Base-by-base conservation (phyloP, 2,329 filamentous ascomycete genomes). In the Aspergillus neoniger region DNA sequence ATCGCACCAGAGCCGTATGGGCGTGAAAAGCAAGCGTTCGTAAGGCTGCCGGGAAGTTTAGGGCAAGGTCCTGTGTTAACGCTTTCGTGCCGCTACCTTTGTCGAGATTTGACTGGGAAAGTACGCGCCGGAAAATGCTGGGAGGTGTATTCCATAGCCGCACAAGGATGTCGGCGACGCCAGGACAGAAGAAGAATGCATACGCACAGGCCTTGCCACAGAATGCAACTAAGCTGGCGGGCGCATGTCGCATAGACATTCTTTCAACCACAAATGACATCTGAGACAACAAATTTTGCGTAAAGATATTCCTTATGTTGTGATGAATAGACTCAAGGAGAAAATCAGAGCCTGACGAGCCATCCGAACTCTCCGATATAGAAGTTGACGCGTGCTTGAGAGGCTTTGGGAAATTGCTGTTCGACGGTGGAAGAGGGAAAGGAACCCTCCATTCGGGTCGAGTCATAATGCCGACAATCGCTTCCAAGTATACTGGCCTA, bases 121-220 rank as follows among this genome's bases (percentile, higher is more conserved):
- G 83, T 1, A 91, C 84, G 23, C 91, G 87, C 64, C 90, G 86
- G 70, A 96, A 83, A 44, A 87, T 79, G 59, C 88, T 87, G 3
- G 88, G 80, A 2, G 87, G 86, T 19, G 91, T 82, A 39, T 86
- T 86, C 92, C 93, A 96, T 5, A 96, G 80, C 15, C 92, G 86
- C 25, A 94, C 86, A 52, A 96, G 81, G 54, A 96, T 86, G 70
- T 96, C 92, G 7, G 91, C 90, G 57, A 96, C 86, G 4, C 91
- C 91, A 0, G 92, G 91, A 28, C 91, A 93, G 70, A 96, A 97
- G 78, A 94, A 95, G 76, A 96, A 96, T 30, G 91, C 92, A 75
- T 96, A 96, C 2, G 93, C 92, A 70, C 91, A 94, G 4, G 92
- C 91, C 76, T 95, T 96, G 61, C 91, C 93, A 57, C 91, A 92